These are phyloP conservation scores for Kwoniella dendrophila DNA, from an alignment of 768 basidiomycete genomes.

Conservation along the genomic window DNA sequence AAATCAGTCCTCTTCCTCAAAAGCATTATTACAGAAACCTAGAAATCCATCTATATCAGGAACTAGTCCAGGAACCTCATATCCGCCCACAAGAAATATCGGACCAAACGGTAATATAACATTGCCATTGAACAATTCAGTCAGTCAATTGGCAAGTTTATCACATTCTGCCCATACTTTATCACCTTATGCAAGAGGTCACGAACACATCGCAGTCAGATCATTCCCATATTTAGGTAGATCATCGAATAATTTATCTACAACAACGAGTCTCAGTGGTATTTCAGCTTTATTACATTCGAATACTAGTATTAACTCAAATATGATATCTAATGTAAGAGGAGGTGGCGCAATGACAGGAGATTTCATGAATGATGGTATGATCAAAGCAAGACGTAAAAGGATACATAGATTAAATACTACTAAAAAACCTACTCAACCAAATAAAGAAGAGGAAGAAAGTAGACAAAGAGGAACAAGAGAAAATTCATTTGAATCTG, in stretches of 20 bases:
- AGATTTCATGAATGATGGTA: conserved; percentile 56
- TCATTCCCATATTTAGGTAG: conserved; percentile 68
- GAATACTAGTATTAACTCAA: too few relatives aligned
- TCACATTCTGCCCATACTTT: conserved; percentile 89
- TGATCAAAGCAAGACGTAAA: conserved; percentile 74
- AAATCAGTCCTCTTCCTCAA: conserved; percentile 18
- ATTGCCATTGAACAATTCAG: conserved; percentile 65
- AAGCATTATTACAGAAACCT: not conserved
- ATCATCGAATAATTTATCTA: conserved; percentile 18
- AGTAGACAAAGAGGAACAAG: not conserved
- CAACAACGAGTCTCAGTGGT: not conserved
- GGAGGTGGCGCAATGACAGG: conserved; percentile 3
- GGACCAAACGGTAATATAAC: conserved; percentile 47
- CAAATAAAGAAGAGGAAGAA: not conserved
- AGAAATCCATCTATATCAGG: conserved; percentile 20
- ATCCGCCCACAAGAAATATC: conserved; percentile 38
- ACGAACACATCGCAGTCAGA: conserved; percentile 89
- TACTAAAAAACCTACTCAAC: not conserved
- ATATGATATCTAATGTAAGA: too few relatives aligned
- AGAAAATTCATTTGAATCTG: not conserved
- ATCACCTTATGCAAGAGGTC: conserved; percentile 85
- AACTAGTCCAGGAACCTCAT: conserved; percentile 36
- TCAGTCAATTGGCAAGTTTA: conserved; percentile 83
- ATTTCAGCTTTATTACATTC: not conserved
- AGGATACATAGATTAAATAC: conserved; percentile 68